Percentiles rank a stretch among this genome's conserved stretches.
These are phyloP conservation scores for Lasiosphaeriaceae sp. DNA, from an alignment of 495 filamentous ascomycete genomes.

Conservation along the genomic window DNA sequence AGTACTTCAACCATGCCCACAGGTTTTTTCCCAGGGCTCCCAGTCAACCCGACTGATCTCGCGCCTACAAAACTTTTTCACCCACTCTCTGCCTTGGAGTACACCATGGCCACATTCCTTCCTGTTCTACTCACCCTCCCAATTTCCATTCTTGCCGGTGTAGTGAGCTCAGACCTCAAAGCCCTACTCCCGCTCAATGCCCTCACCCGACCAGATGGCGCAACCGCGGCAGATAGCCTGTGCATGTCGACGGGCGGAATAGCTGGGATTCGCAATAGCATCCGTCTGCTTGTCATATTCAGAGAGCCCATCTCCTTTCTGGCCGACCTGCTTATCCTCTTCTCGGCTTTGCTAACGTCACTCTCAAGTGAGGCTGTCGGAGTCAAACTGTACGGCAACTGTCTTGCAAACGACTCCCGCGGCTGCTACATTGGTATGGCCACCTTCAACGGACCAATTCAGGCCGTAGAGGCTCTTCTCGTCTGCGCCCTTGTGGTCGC, in stretches of 20 bases:
- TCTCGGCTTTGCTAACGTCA: conserved; percentile 22
- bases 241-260: conserved; percentile 23
- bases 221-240: conserved; percentile 22
- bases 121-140: conserved; percentile 22
- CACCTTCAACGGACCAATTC: too few species aligned
- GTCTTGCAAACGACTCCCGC: too few species aligned
- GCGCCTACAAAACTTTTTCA: not conserved
- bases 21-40: not conserved
- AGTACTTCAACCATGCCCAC: not conserved
- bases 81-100: conserved; percentile 11
- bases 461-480: too few species aligned
- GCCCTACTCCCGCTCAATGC: conserved; percentile 28
- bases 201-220: conserved; percentile 20
- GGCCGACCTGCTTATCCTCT: conserved; percentile 15
- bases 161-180: conserved; percentile 21
- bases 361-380: conserved; percentile 25
- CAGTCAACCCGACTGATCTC: too few species aligned
- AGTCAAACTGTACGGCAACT: conserved; percentile 15
- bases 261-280: conserved; percentile 16
- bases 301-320: conserved; percentile 20
- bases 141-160: conserved; percentile 23
- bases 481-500: too few species aligned
- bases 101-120: conserved; percentile 28
- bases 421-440: too few species aligned
- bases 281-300: conserved; percentile 19